Evolutionary conservation across 305 asterid species (phyloP), one percentile per base, ranked within the genome.

Genomic region (Withania somnifera): DNA sequence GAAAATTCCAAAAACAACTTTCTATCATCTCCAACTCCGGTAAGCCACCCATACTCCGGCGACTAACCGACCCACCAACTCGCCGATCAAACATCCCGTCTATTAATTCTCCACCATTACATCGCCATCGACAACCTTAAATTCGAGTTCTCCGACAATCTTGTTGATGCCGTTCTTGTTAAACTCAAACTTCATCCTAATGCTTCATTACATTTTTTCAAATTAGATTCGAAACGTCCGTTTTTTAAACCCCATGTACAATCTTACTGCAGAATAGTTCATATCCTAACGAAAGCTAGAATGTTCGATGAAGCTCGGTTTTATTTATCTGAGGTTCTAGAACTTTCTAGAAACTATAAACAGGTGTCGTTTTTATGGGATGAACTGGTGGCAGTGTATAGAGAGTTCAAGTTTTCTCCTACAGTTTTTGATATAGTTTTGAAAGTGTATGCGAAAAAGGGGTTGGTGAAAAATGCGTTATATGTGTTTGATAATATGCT

Each of bases 401-500:
- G 91, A 32, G 93, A 90, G 73, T 93, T 92, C 71, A 89, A 79
- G 82, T 95, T 93, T 87, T 91, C 95, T 5, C 93, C 86, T 0
- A 84, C 90, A 26, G 97, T 95, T 78, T 94, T 95, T 81, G 98
- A 95, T 88, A 93, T 95, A 87, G 58, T 90, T 68, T 78, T 93
- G 66, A 93, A 88, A 56, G 77, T 86, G 8, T 94, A 83, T 69
- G 90, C 91, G 0, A 92, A 93, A 82, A 93, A 85, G 69, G 94
- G 97, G 77, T 82, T 90, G 91, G 75, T 88, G 30, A 89, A 85
- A 79, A 82, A 92, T 84, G 98, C 98, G 66, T 32, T 94, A 63
- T 90, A 92, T 80, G 79, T 94, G 97, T 96, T 94, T 83, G 99
- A 96, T 84, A 90, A 93, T 84, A 90, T 96, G 99, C 90, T 86